These are phyloP conservation scores for Oryza meridionalis DNA, from an alignment of 176 grass and related monocot genomes.

Conservation along the genomic window DNA sequence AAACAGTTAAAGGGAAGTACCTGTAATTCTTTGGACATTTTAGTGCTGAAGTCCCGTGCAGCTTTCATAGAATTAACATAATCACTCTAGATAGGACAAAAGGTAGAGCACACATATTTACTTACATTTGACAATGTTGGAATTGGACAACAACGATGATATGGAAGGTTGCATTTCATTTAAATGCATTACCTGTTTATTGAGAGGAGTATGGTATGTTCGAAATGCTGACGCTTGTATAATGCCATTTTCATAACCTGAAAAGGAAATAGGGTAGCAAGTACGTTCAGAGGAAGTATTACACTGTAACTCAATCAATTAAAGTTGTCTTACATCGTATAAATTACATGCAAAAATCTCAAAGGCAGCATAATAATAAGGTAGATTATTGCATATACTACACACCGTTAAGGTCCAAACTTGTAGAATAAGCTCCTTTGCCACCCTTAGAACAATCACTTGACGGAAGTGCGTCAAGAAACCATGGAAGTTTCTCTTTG, in stretches of 20 bases:
- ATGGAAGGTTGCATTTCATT: slow-evolving; percentile 22
- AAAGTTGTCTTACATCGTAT: neutral
- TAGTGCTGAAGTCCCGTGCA: slow-evolving; percentile 87
- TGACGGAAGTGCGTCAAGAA: slow-evolving; percentile 95
- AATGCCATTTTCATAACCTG: slow-evolving; percentile 80
- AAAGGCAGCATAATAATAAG: slow-evolving; percentile 18
- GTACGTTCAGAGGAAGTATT: neutral
- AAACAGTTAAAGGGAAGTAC: slow-evolving; percentile 49
- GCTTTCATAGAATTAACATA: slow-evolving; percentile 97
- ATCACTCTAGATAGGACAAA: slow-evolving; percentile 62
- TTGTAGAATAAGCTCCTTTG: slow-evolving; percentile 96
- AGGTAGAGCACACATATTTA: slow-evolving; percentile 14
- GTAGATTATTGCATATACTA: slow-evolving; percentile 32
- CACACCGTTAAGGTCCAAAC: slow-evolving; percentile 84
- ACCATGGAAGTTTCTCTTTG: slow-evolving; percentile 94
- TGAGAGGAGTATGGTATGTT: slow-evolving; percentile 97
- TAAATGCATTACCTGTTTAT: slow-evolving; percentile 82
- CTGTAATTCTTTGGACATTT: slow-evolving; percentile 84
- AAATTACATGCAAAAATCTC: slow-evolving; percentile 34
- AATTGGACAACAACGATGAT: slow-evolving; percentile 10
- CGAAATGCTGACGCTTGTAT: slow-evolving; percentile 86
- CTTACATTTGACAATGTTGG: slow-evolving; percentile 34
- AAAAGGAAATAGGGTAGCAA: slow-evolving; percentile 36
- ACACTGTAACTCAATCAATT: slow-evolving; percentile 8
- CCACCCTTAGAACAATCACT: slow-evolving; percentile 95